phyloP scores from a whole-genome alignment of 305 asterid genomes.

The Fraxinus sp. region DNA sequence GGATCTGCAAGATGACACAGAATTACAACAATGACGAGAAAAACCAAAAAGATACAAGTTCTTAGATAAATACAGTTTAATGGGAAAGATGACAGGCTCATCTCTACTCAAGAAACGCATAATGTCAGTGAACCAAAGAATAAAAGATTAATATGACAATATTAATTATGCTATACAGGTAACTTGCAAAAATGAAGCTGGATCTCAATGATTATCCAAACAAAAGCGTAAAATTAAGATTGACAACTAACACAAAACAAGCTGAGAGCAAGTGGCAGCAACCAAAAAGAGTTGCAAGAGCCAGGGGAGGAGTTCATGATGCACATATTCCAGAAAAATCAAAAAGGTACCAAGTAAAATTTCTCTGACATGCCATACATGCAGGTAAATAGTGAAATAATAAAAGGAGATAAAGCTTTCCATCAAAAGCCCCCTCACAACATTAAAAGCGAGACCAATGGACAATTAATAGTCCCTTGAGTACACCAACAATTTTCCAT shows the following conservation, averaged over 20 bases:
- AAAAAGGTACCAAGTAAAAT: background rate
- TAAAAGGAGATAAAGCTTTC: background rate
- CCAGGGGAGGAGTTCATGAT: background rate
- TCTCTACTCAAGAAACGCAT: background rate
- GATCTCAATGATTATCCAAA: background rate
- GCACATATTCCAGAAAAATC: background rate
- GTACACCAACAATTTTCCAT: background rate
- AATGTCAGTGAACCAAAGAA: background rate
- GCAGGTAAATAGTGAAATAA: background rate
- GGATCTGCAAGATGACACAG: constrained; percentile 49
- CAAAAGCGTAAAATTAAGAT: background rate
- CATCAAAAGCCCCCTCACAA: background rate
- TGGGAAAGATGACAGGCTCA: background rate
- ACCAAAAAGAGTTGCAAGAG: background rate
- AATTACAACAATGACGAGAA: background rate
- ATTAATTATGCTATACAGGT: background rate
- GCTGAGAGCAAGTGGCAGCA: constrained; percentile 2
- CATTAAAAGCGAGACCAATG: background rate
- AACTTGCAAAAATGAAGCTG: background rate
- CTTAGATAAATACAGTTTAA: constrained; percentile 4
- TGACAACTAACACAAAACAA: background rate
- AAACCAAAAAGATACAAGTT: constrained; percentile 11
- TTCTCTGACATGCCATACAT: background rate
- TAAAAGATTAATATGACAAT: background rate
- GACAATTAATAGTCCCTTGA: background rate